Evolutionary conservation across 2,329 filamentous ascomycete genomes (phyloP), one percentile per base, ranked within the genome.

Genomic region (Sphaerulina musiva): DNA sequence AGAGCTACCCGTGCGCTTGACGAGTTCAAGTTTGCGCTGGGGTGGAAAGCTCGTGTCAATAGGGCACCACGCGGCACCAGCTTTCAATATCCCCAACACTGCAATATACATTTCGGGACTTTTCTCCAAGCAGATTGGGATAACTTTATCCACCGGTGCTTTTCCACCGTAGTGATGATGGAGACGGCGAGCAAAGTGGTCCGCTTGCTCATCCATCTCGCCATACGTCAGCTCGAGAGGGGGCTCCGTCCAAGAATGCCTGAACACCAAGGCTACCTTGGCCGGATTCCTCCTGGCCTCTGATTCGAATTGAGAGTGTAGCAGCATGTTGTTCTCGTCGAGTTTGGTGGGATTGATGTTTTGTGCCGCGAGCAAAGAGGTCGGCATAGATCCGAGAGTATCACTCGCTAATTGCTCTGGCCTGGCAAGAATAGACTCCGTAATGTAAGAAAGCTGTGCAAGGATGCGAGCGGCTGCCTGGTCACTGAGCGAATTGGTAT

Each of bases 1-100:
- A 23, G 40, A 42, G 40, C 40, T 42, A n/a, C 46, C 2, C 26
- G 46, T n/a, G 4, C 12, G 7, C 20, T 32, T 3, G 17, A 48
- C 23, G 17, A 48, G 31, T 17, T 48, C 36, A 12, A 38, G 46
- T 20, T 40, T 14, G 17, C 34, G 46, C 46, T 48, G 46, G 10
- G 46, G 12, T 40, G 46, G 46, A 12, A 38, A 38, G 4, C n/a
- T 26, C 2, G 46, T 36, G 29, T 48, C 46, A 14, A 48, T n/a
- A 5, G 46, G 46, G 9, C 34, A 36, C 9, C 34, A 48, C 9
- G 63, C 59, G 3, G 57, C 63, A 36, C 67, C 66, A 17, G 63
- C 64, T 57, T 69, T 69, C 56, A 69, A 64, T 8, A 56, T 48
- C 26, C 56, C 66, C 46, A 62, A 54, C 44, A 65, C 61, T 29